Evolutionary conservation across 306 rosid genomes (phyloP), one percentile per base, ranked within the genome.

Genomic region (Cucumis melo): DNA sequence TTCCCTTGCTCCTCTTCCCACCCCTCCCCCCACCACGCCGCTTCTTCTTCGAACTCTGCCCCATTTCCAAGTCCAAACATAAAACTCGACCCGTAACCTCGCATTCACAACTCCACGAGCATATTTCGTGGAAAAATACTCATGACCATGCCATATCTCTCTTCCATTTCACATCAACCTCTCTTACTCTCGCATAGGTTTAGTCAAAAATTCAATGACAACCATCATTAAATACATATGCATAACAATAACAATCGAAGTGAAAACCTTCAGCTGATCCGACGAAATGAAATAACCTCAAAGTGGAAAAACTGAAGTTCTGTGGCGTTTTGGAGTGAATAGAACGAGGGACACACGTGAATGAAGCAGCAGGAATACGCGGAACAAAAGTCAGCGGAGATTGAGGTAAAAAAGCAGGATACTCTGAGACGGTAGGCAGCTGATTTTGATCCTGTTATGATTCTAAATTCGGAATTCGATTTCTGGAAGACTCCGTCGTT

Each of bases 21-120:
- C 88, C 88, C 46, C 83, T 86, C 38, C 91, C 91, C 11, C 90
- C 90, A 54, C 85, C 89, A 32, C 80, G 82, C 85, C 91, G 91
- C 86, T 93, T 93, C 88, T 91, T 93, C 89, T 88, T 93, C 29
- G 91, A 87, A 63, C 87, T 87, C 65, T 83, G 88, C 58, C 97
- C 97, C 97, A 93, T 91, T 72, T 66, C 65, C 50, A 34, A 65
- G 5, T 34, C 72, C 76, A 21, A 67, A 38, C 29, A 34, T 32
- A 63, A 15, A 65, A 15, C 20, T 65, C 73, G 5, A 38, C 29
- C 51, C 73, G 29, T 29, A 17, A 34, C 23, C 68, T 59, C 65
- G 14, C 39, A 27, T 23, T 29, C 67, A 61, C 67, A 61, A 61
- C 44, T 23, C 21, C 70, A 17, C 63, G 7, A 58, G 63, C 63